Percentiles rank a stretch among this genome's conserved stretches.
Conservation (phyloP, 345 rosid genomes). For the Viola odorata region DNA sequence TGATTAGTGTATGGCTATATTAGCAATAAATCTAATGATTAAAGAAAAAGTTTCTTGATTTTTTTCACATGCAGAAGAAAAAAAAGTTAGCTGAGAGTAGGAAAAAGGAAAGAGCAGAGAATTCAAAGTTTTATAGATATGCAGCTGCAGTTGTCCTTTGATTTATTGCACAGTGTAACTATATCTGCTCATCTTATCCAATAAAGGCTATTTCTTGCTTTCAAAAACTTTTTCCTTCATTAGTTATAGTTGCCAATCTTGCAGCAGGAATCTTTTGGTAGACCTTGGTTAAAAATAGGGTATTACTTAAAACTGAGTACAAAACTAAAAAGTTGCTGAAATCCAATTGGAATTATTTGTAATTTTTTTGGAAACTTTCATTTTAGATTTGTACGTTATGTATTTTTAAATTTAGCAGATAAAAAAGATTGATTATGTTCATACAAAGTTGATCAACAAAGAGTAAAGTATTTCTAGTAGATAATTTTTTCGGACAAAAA, state of each 20-base stretch:
- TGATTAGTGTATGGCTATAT: too few relatives aligned
- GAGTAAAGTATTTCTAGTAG: too few relatives aligned
- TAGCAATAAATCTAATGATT: too few relatives aligned
- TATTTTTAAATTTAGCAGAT: not conserved
- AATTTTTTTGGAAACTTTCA: too few relatives aligned
- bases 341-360: not conserved
- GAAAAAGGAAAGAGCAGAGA: not conserved
- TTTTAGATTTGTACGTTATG: not conserved
- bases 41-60: too few relatives aligned
- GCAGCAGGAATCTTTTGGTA: constrained; percentile 19
- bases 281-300: constrained; percentile 14
- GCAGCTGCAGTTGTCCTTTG: not conserved
- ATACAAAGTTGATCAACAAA: too few relatives aligned
- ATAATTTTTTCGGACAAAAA: too few relatives aligned
- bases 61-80: too few relatives aligned
- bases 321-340: not conserved
- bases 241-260: constrained; percentile 12
- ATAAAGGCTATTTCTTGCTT: constrained; percentile 18
- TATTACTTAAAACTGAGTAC: constrained; percentile 15
- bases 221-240: constrained; percentile 7
- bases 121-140: constrained; percentile 1
- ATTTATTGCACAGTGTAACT: constrained; percentile 20
- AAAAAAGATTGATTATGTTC: too few relatives aligned
- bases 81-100: constrained; percentile 8
- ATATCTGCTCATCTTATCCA: constrained; percentile 6